Evolutionary conservation across 202 grass and related monocot species (phyloP), one percentile per base, ranked within the genome.

Genomic region (Zoysia matrella): DNA sequence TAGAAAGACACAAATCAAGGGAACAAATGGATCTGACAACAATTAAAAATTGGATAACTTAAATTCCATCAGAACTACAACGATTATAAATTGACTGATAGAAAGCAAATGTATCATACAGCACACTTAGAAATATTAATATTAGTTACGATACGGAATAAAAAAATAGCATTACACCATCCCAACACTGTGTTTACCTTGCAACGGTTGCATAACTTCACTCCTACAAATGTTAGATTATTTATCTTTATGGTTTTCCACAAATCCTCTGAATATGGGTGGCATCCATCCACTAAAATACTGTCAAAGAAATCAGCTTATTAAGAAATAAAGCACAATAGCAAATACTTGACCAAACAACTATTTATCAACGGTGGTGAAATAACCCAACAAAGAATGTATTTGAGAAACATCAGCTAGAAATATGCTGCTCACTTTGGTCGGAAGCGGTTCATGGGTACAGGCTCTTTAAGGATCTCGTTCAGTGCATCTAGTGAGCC

Each of bases 221-320:
- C 95, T 30, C 92, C 95, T 40, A 60, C 49, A 90, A 98, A 98
- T 42, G 84, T 90, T 68, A 95, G 70, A 56, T 81, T 88, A 57
- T 91, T 91, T 84, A 98, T 93, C 73, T 91, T 95, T 66, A 95
- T 60, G 78, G 82, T 80, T 90, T 88, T 95, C 92, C 92, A 98
- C 12, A 95, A 52, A 86, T 98, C 95, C 88, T 98, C 95, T 47
- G 90, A 76, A 74, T 89, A 95, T 69, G 95, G 90, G 71, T 85
- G 36, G 52, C 95, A 98, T 57, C 90, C 92, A 74, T 98, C 92
- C 57, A 98, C 92, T 67, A 98, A 56, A 85, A 98, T 95, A 83
- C 95, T 98, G 80, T 57, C 68, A 67, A 69, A 83, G 1, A 78
- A 61, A 12, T 49, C n/a, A 65, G 0, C 3, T 68, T 4, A 46